Evolutionary conservation across 345 rosid species (phyloP), one percentile per base, ranked within the genome.

Genomic region (Psidium friedrichsthalianum): DNA sequence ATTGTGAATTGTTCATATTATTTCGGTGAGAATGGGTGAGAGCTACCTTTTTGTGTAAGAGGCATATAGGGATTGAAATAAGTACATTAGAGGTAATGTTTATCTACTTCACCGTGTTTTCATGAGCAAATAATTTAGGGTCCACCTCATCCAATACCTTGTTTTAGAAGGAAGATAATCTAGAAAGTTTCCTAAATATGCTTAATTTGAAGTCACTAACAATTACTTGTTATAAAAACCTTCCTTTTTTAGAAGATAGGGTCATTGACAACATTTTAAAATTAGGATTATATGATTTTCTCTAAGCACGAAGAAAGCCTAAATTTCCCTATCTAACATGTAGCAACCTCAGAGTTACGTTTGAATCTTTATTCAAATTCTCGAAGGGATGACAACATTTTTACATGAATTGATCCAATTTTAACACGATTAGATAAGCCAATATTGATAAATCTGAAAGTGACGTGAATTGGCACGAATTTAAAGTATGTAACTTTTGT

Each of bases 401-500:
- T 64, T 3, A 64, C 0, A 5, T 0, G 1, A 61, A 16, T 64
- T 11, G 0, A 29, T 6, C 1, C 13, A 2, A 0, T 36, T 18
- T 36, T 69, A 36, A 36, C 44, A 18, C 25, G 20, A 32, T 69
- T 0, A 4, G 6, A 69, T 36, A 69, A 36, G 78, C 47, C 12
- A 0, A 36, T 5, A 32, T 69, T 20, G 3, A 69, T 4, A 18
- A 36, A 18, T 69, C 20, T 36, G 6, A 69, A 8, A 69, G 47
- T 69, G 47, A 32, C 22, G 15, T 69, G 42, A 61, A 29, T 61
- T 61, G 74, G 42, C 22, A 29, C 8, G 47, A 69, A 20, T 69
- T 36, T 18, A 36, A 40, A 8, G 44, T 2, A 36, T 18, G 2
- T 36, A 4, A 32, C 20, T 36, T 32, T 61, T 36, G 20, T 18